Conservation (phyloP, 116 monocot genomes). For the Cymodocea nodosa region DNA sequence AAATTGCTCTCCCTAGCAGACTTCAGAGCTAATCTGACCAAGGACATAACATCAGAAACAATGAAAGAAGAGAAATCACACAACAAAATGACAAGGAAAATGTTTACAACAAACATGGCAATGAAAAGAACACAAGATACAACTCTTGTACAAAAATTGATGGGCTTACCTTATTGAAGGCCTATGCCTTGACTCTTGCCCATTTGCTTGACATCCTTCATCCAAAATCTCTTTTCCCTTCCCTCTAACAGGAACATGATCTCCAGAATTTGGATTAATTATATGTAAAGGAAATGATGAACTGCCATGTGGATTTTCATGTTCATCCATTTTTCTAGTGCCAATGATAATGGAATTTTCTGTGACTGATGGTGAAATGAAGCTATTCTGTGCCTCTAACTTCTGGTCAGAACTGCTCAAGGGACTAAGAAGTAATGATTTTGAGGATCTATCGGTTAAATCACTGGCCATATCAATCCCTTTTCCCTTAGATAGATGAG, state of each 20-base stretch:
- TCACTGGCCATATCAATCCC: neutral
- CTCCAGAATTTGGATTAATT: neutral
- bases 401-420: neutral
- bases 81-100: neutral
- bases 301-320: neutral
- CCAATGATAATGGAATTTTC: neutral
- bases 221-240: slow-evolving; percentile 11
- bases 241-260: neutral
- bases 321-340: neutral
- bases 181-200: neutral
- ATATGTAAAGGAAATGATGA: too few relatives aligned
- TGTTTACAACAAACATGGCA: neutral
- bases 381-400: neutral
- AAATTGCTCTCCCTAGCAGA: neutral
- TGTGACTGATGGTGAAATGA: neutral
- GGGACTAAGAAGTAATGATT: neutral
- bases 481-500: neutral
- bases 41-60: neutral
- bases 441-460: neutral
- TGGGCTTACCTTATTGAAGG: neutral
- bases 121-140: neutral
- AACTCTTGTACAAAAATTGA: neutral
- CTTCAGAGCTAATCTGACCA: neutral
- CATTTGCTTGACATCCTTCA: neutral
- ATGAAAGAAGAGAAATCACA: neutral